Evolutionary conservation across 805 yeast genomes (phyloP).

Genomic region (Candida manassasensis): DNA sequence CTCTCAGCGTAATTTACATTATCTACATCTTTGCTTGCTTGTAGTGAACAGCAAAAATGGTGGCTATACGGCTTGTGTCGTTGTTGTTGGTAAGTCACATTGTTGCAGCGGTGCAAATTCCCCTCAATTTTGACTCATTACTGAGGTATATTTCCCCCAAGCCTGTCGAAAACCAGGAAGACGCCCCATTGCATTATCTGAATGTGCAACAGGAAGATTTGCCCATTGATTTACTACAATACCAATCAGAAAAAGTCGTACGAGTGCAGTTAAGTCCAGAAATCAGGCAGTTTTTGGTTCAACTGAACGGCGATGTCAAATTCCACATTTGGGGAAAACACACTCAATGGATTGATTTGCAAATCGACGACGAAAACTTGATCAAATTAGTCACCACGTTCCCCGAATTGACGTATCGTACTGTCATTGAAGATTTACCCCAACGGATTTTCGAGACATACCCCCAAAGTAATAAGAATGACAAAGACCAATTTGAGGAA

Average conservation of each 20-base stretch:
- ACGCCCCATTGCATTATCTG: conserved; percentile 25
- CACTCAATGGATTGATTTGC: conserved; percentile 14
- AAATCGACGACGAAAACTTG: conserved; percentile 19
- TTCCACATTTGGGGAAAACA: conserved; percentile 46
- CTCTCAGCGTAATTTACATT: too few species aligned
- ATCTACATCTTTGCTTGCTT: too few species aligned
- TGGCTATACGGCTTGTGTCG: background rate
- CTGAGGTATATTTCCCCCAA: background rate
- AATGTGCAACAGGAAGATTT: conserved; percentile 19
- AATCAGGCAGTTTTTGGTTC: conserved; percentile 14
- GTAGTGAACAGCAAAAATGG: too few species aligned
- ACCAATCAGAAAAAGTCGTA: conserved; percentile 40
- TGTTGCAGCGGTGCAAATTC: background rate
- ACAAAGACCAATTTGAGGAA: conserved; percentile 3
- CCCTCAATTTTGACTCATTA: background rate
- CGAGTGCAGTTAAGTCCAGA: conserved; percentile 26
- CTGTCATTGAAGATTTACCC: conserved; percentile 54
- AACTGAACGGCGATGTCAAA: conserved; percentile 6
- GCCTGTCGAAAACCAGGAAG: conserved; percentile 2
- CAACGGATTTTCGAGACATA: conserved; percentile 53
- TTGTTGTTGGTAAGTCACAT: background rate
- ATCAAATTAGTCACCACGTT: conserved; percentile 16
- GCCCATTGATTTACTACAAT: conserved; percentile 40
- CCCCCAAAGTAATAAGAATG: conserved; percentile 29
- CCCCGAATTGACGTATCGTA: conserved; percentile 24